Base-by-base conservation (phyloP, 163 green algal species). In the Chlorella variabilis region DNA sequence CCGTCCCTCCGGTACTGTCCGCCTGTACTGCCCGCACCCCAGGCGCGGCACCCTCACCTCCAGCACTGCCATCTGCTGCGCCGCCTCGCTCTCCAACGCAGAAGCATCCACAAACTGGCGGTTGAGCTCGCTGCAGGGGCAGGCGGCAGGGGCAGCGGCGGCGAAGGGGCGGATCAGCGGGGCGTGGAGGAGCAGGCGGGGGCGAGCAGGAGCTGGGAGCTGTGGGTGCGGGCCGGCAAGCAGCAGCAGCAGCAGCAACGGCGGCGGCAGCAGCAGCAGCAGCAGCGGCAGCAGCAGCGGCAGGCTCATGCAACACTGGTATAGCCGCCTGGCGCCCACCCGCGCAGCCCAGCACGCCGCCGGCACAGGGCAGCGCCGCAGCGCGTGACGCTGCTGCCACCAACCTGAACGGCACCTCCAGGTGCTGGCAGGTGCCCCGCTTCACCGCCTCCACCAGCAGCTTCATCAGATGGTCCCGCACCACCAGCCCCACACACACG, bases 391-490 rank as follows among this genome's bases (percentile, higher is more conserved):
- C n/a, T n/a, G n/a, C n/a, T n/a, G 21, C 21, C 18, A 33, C 34
- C 3, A 33, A 68, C 77, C 71, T 76, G 71, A 87, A 93, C 15
- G 80, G 82, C 56, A 91, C 65, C 63, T 89, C 71, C 38, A 91
- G 77, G 49, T 86, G 80, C 67, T 88, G 48, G 75, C 66, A 78
- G 1, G 79, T 85, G 34, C 86, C 86, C 0, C 68, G 67, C 65
- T 84, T 79, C 42, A 93, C 86, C 6, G 90, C 87, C 36, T 88
- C 85, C 82, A 94, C 86, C 77, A 98, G 88, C 77, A 98, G 85
- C 83, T 91, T 91, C 83, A 96, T 87, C n/a, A 98, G 83, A 83
- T 98, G 92, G 29, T 93, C 89, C 18, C 93, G 80, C 25, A 88
- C 87, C n/a, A 98, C 84, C 31, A 97, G 81, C 0, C 94, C 94